Conservation (phyloP, 129 eudicot genomes). For the Pseudognaphalium luteoalbum region DNA sequence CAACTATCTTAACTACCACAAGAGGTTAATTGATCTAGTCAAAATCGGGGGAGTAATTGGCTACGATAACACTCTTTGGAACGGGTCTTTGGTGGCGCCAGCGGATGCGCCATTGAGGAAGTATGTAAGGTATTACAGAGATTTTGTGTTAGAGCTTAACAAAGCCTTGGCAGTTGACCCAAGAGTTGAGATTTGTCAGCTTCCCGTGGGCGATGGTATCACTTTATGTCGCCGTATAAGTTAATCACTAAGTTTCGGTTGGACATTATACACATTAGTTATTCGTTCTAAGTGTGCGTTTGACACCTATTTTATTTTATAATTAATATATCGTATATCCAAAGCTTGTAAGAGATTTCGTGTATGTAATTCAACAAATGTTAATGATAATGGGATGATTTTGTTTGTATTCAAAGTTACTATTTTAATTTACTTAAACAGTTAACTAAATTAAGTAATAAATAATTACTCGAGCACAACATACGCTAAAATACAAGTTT, state of each 20-base stretch:
- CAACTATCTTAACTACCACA: slow-evolving; percentile 35
- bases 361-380: no score
- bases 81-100: slow-evolving; percentile 34
- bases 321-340: no score
- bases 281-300: not conserved
- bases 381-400: no score
- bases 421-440: no score
- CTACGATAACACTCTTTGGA: slow-evolving; percentile 35
- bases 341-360: no score
- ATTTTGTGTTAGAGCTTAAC: slow-evolving; percentile 36
- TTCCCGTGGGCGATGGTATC: slow-evolving; percentile 27
- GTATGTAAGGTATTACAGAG: slow-evolving; percentile 36
- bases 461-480: no score
- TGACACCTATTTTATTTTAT: not conserved
- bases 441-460: no score
- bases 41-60: slow-evolving; percentile 33
- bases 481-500: no score
- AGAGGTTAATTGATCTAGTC: slow-evolving; percentile 27
- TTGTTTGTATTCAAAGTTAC: no score
- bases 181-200: slow-evolving; percentile 28
- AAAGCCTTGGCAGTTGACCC: slow-evolving; percentile 29
- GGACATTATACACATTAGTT: not conserved
- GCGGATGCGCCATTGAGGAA: slow-evolving; percentile 31
- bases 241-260: not conserved
- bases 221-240: slow-evolving; percentile 23